Evolutionary conservation across 257 asterid species (phyloP).

Genomic region (Ballota nigra): DNA sequence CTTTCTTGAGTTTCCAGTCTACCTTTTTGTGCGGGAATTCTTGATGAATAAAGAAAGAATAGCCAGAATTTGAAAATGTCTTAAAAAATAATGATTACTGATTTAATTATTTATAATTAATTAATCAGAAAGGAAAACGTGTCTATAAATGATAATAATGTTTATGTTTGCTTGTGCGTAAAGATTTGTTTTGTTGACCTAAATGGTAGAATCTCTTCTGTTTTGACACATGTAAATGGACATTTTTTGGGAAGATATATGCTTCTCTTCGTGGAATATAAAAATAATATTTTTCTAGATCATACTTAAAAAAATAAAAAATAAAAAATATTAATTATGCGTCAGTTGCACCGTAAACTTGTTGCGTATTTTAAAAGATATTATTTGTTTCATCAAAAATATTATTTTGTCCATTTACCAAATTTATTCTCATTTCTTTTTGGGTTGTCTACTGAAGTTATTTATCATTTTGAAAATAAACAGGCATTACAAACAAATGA

Average conservation of each 20-base stretch:
- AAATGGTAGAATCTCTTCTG: not conserved
- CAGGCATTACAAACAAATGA: no score
- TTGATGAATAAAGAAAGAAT: not conserved
- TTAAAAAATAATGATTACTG: not conserved
- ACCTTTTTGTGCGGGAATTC: not conserved
- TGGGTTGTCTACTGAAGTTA: no score
- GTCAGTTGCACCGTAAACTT: no score
- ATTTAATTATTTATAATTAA: not conserved
- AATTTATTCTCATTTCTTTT: no score
- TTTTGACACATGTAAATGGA: not conserved
- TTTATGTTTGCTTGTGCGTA: conserved; percentile 7
- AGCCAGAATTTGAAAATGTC: not conserved
- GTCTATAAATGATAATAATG: not conserved
- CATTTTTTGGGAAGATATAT: not conserved
- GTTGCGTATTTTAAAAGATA: no score
- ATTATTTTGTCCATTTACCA: no score
- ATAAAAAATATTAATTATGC: no score
- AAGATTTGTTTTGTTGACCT: conserved; percentile 4
- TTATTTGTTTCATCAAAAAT: no score
- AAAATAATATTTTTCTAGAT: no score
- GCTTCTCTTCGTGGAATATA: no score
- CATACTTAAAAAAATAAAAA: no score
- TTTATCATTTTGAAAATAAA: no score
- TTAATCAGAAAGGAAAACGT: not conserved
- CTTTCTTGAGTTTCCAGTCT: conserved; percentile 4